Evolutionary conservation across 495 filamentous ascomycete genomes (phyloP), one percentile per base, ranked within the genome.

Genomic region (Lepraria neglecta): DNA sequence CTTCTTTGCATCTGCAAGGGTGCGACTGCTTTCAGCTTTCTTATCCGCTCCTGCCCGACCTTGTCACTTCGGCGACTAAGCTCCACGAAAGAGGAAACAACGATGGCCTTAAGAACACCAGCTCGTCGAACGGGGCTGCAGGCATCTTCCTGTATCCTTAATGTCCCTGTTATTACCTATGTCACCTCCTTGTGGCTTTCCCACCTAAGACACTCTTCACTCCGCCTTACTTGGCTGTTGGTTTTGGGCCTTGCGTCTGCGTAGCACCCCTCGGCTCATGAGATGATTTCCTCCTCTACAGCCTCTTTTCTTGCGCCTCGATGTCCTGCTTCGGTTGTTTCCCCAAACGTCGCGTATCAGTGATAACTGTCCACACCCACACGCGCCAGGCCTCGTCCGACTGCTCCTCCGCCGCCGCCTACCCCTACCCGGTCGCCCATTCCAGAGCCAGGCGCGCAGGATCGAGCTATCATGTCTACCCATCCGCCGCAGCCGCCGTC

Each of bases 281-380:
- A 11, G 15, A 35, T 53, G 51, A 35, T 9, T 14, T 19, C n/a
- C 33, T 10, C 17, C 27, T 9, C 5, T 31, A 17, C 33, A 14
- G 10, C 9, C n/a, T n/a, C n/a, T n/a, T n/a, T n/a, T n/a, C n/a
- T n/a, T n/a, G n/a, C n/a, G n/a, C n/a, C n/a, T 21, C 10, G 15
- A 53, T 53, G 30, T 53, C 51, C 33, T 53, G 51, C 19, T 53
- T 53, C 6, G 51, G 51, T n/a, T 53, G 51, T 6, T 53, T 35
- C 9, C n/a, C 15, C 17, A 33, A 31, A 19, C 30, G 3, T 53
- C 38, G 15, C 9, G 17, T 6, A 14, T 17, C 55, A 21, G 4
- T 58, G 9, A 60, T 40, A 9, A 19, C 40, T 7, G 40, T 35
- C 24, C 42, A 51, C 17, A 42, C 40, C 15, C 50, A 50, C 46